phyloP scores from a whole-genome alignment of 2,329 filamentous ascomycete genomes.

The Colletotrichum sp. region DNA sequence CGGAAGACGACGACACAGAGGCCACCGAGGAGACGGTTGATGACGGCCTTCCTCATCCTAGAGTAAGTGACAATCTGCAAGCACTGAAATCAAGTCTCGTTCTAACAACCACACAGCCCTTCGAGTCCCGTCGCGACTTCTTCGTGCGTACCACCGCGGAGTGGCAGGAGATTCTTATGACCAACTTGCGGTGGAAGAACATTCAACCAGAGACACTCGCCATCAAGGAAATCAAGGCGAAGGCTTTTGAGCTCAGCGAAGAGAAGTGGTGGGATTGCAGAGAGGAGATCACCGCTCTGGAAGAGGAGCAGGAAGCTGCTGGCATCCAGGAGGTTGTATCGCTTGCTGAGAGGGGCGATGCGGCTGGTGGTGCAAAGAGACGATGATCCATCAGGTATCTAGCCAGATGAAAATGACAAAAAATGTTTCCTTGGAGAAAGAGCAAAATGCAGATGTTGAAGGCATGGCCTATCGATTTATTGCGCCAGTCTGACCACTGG shows the following conservation, averaged over 20 bases:
- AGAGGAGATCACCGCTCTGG: conserved; percentile 88
- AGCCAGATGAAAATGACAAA: background rate
- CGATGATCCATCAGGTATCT: background rate
- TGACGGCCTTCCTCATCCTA: conserved; percentile 76
- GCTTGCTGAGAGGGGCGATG: conserved; percentile 73
- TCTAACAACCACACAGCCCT: conserved; percentile 61
- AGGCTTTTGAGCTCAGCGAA: conserved; percentile 88
- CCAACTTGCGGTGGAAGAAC: conserved; percentile 71
- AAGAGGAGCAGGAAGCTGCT: conserved; percentile 95
- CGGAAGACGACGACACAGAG: conserved; percentile 52
- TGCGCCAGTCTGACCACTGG: background rate
- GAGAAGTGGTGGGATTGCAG: conserved; percentile 99
- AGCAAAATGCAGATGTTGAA: rapidly evolving
- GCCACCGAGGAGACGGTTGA: conserved; percentile 57
- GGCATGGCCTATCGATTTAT: background rate
- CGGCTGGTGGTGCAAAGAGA: conserved; percentile 43
- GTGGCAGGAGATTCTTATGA: conserved; percentile 89
- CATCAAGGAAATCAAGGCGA: conserved; percentile 91
- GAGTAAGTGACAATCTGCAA: conserved; percentile 41
- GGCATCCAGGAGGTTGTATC: conserved; percentile 95
- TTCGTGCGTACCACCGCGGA: conserved; percentile 85
- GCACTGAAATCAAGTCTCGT: background rate
- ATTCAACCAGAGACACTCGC: conserved; percentile 70
- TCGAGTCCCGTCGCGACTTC: conserved; percentile 91
- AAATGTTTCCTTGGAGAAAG: background rate